phyloP scores from a whole-genome alignment of 2,329 filamentous ascomycete species.

The Thelonectria olida region DNA sequence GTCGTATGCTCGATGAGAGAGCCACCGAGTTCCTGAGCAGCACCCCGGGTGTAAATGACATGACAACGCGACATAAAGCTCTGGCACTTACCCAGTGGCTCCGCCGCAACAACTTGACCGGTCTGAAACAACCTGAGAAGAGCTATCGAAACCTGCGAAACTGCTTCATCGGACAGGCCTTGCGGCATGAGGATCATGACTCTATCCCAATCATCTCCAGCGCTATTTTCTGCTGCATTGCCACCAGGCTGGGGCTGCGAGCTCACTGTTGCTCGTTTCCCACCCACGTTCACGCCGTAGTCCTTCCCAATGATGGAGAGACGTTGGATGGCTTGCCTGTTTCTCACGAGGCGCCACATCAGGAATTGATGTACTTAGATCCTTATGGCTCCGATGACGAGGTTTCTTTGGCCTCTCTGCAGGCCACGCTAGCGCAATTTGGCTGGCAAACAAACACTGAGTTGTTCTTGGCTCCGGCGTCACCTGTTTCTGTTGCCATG shows the following conservation, averaged over 20 bases:
- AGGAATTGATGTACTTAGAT: constrained; percentile 78
- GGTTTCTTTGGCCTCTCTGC: constrained; percentile 67
- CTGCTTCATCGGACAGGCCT: constrained; percentile 84
- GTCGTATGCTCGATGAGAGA: constrained; percentile 71
- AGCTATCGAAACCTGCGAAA: constrained; percentile 86
- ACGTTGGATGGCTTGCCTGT: constrained; percentile 64
- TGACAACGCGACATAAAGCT: constrained; percentile 74
- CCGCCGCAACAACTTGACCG: constrained; percentile 72
- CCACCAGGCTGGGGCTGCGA: constrained; percentile 76
- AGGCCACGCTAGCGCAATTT: constrained; percentile 63
- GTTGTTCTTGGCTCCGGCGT: constrained; percentile 70
- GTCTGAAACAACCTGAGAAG: constrained; percentile 69
- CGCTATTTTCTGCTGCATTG: constrained; percentile 85
- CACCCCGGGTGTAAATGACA: constrained; percentile 60
- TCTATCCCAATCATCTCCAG: constrained; percentile 88
- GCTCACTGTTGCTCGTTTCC: constrained; percentile 85
- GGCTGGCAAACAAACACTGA: constrained; percentile 54
- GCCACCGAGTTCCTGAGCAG: constrained; percentile 63
- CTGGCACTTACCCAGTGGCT: constrained; percentile 75
- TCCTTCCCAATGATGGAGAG: constrained; percentile 68
- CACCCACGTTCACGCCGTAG: constrained; percentile 84
- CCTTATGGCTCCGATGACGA: constrained; percentile 79
- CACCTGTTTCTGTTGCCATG: constrained; percentile 73
- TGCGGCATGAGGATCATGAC: constrained; percentile 77
- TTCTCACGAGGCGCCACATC: constrained; percentile 48